Evolutionary conservation across 768 basidiomycete genomes (phyloP).

Genomic region (Tricholoma saponaceum): DNA sequence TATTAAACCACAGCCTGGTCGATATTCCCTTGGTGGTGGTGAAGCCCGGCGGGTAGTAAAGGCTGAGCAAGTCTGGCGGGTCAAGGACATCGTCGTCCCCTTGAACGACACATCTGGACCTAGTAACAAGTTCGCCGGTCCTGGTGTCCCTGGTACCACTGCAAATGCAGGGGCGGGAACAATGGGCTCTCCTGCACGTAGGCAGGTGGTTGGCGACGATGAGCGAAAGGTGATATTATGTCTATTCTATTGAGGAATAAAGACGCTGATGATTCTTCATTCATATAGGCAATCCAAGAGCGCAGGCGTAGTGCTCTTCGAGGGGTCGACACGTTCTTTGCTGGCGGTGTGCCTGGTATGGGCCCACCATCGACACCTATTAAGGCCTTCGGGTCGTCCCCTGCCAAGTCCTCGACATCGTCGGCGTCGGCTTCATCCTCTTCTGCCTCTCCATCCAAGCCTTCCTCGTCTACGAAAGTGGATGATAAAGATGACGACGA

Average conservation of each 20-base stretch:
- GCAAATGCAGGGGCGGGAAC: neutral
- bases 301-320: conserved; percentile 55
- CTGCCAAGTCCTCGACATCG: conserved; percentile 14
- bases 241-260: neutral
- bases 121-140: neutral
- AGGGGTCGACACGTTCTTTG: conserved; percentile 46
- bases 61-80: conserved; percentile 50
- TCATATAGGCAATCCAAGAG: conserved; percentile 52
- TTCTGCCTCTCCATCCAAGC: conserved; percentile 3
- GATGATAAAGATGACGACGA: conserved; percentile 23
- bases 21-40: conserved; percentile 43
- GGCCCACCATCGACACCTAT: conserved; percentile 17
- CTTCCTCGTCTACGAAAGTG: conserved; percentile 12
- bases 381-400: conserved; percentile 11
- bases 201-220: conserved; percentile 34
- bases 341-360: conserved; percentile 51
- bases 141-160: conserved; percentile 6
- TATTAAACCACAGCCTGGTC: conserved; percentile 4
- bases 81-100: conserved; percentile 51
- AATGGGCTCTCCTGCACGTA: conserved; percentile 7
- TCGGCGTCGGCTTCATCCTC: conserved; percentile 2
- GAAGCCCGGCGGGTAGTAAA: conserved; percentile 42
- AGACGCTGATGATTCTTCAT: neutral
- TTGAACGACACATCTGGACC: conserved; percentile 3
- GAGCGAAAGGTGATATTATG: conserved; percentile 36